phyloP scores from a whole-genome alignment of 164 flowering plant species.

The Vitis rotundifolia region DNA sequence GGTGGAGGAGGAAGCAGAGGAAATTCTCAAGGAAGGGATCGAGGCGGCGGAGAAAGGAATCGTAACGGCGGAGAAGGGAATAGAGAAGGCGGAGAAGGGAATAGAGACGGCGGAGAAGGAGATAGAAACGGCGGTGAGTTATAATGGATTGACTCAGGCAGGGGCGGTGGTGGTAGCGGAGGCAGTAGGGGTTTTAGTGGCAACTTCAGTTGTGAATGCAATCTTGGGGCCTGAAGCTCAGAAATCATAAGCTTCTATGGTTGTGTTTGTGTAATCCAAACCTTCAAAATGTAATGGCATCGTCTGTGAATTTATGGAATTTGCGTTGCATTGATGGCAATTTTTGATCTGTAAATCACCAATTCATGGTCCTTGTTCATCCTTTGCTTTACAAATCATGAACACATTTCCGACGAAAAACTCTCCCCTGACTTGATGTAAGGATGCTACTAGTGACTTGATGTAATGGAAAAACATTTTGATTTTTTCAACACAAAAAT shows the following conservation, averaged over 20 bases:
- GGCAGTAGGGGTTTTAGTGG: slow-evolving; percentile 62
- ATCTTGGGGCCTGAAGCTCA: slow-evolving; percentile 68
- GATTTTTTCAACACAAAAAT: too few relatives aligned
- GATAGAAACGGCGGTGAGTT: slow-evolving; percentile 33
- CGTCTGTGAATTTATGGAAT: too few relatives aligned
- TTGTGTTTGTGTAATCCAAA: too few relatives aligned
- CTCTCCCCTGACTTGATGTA: too few relatives aligned
- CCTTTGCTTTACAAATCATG: too few relatives aligned
- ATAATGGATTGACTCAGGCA: slow-evolving; percentile 69
- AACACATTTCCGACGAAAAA: too few relatives aligned
- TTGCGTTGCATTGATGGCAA: too few relatives aligned
- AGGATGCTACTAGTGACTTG: too few relatives aligned
- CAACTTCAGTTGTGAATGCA: slow-evolving; percentile 72
- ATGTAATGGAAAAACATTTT: too few relatives aligned
- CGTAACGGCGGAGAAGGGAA: slow-evolving; percentile 52
- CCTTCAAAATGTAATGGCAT: too few relatives aligned
- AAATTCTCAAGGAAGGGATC: slow-evolving; percentile 63
- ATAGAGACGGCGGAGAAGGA: slow-evolving; percentile 34
- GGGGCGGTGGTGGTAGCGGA: slow-evolving; percentile 79
- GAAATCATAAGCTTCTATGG: not conserved
- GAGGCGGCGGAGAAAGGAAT: slow-evolving; percentile 62
- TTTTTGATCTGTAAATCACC: too few relatives aligned
- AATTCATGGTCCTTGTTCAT: too few relatives aligned
- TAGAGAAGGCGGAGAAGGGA: slow-evolving; percentile 44
- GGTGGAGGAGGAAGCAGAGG: slow-evolving; percentile 78